These are phyloP conservation scores for Alternaria triticina DNA, from an alignment of 2,329 filamentous ascomycete genomes.

Conservation along the genomic window DNA sequence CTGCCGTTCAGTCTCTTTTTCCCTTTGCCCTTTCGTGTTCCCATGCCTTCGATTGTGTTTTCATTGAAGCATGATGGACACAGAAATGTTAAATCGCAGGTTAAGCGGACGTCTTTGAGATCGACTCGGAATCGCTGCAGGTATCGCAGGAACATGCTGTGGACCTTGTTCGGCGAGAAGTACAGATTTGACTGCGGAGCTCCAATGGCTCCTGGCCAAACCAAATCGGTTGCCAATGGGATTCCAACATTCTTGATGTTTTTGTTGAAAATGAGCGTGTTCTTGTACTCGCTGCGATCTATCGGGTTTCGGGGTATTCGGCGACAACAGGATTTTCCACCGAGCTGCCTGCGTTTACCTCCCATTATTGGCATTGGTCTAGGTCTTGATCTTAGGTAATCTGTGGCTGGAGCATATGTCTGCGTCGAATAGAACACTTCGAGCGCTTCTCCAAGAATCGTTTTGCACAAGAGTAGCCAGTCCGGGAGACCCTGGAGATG, in stretches of 20 bases:
- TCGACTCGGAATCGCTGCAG: background rate
- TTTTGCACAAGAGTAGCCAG: background rate
- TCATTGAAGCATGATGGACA: too few relatives aligned
- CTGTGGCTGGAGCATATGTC: background rate
- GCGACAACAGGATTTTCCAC: background rate
- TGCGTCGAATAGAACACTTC: background rate
- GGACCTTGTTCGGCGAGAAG: background rate
- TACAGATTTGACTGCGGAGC: too few relatives aligned
- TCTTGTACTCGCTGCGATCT: background rate
- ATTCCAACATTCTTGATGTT: background rate
- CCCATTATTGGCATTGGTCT: too few relatives aligned
- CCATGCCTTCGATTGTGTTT: too few relatives aligned
- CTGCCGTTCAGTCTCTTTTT: background rate
- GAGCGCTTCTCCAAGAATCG: background rate
- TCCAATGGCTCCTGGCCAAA: too few relatives aligned
- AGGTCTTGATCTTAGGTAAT: background rate
- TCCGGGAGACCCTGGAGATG: background rate
- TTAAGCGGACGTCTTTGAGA: background rate
- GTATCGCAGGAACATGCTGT: background rate
- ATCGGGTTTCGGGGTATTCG: background rate
- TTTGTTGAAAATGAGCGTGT: background rate
- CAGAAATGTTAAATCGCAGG: too few relatives aligned
- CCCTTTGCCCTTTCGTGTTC: background rate
- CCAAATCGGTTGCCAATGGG: too few relatives aligned
- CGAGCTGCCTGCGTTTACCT: too few relatives aligned